Evolutionary conservation across 2,329 filamentous ascomycete genomes (phyloP).

Genomic region (Sporothrix luriei): DNA sequence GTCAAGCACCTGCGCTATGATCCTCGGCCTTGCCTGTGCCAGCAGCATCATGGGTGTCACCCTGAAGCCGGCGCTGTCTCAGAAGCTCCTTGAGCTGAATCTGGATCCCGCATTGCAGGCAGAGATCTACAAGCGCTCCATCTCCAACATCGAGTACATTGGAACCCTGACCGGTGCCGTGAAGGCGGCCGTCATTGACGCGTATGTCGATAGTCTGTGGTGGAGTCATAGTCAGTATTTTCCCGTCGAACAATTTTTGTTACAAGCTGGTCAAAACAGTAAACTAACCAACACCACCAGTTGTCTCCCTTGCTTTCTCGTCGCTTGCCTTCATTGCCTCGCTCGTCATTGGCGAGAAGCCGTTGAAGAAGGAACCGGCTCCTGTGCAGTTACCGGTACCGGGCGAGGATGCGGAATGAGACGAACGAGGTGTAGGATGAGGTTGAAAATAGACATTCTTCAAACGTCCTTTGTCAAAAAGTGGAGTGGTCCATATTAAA

Average conservation of each 20-base stretch:
- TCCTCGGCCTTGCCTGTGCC: conserved; percentile 46
- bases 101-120: conserved; percentile 34
- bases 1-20: conserved; percentile 44
- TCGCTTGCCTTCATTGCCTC: conserved; percentile 25
- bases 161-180: conserved; percentile 28
- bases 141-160: conserved; percentile 35
- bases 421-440: not conserved
- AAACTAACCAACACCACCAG: conserved; percentile 17
- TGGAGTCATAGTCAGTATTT: conserved; percentile 35
- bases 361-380: conserved; percentile 27
- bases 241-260: not conserved
- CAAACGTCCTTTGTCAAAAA: not conserved
- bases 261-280: not conserved
- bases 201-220: conserved; percentile 36
- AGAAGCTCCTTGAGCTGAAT: conserved; percentile 37
- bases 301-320: conserved; percentile 36
- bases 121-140: conserved; percentile 34
- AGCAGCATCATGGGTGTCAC: conserved; percentile 44
- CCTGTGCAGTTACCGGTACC: not conserved
- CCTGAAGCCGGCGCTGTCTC: conserved; percentile 36
- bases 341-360: conserved; percentile 34
- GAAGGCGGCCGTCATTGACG: conserved; percentile 33
- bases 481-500: not conserved
- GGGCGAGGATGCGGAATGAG: conserved; percentile 3
- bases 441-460: not conserved